phyloP scores from a whole-genome alignment of 108 stramenopile genomes.

The Skeletonema menzelii region DNA sequence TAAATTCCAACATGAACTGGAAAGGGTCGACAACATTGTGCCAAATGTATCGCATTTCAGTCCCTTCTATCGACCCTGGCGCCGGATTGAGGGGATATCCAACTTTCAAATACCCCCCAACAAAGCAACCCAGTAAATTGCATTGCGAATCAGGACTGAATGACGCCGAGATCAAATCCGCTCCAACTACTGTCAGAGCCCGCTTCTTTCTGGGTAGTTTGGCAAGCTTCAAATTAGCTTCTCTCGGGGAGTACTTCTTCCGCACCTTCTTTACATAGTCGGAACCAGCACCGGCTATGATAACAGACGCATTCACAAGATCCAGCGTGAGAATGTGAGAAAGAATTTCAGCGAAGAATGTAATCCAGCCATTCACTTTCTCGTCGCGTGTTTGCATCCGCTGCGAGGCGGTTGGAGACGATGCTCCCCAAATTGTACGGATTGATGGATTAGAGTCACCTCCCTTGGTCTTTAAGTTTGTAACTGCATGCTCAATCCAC shows the following conservation, averaged over 20 bases:
- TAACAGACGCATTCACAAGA: slow-evolving; percentile 25
- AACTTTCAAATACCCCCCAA: slow-evolving; percentile 33
- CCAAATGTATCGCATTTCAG: slow-evolving; percentile 18
- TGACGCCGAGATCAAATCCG: slow-evolving; percentile 21
- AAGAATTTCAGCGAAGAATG: slow-evolving; percentile 2
- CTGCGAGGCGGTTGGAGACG: background rate
- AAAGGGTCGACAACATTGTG: slow-evolving; percentile 23
- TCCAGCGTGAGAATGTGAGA: slow-evolving; percentile 21
- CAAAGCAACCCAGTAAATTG: slow-evolving; percentile 25
- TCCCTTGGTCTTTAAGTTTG: slow-evolving; percentile 6
- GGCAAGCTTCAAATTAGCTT: slow-evolving; percentile 33
- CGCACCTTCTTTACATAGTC: slow-evolving; percentile 23
- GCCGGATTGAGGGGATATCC: slow-evolving; percentile 11
- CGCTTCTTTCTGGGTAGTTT: slow-evolving; percentile 22
- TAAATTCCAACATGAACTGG: slow-evolving; percentile 22
- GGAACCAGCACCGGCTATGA: slow-evolving; percentile 39
- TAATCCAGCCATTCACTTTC: slow-evolving; percentile 22
- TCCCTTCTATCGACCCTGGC: background rate
- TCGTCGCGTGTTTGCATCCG: slow-evolving; percentile 23
- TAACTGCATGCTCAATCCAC: slow-evolving; percentile 30
- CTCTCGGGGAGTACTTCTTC: slow-evolving; percentile 13
- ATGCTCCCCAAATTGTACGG: background rate
- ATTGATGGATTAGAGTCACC: background rate
- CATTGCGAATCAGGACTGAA: slow-evolving; percentile 30
- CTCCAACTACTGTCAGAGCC: slow-evolving; percentile 24